Evolutionary conservation across 352 stramenopile species (phyloP).

Genomic region (Globisporangium canariense): DNA sequence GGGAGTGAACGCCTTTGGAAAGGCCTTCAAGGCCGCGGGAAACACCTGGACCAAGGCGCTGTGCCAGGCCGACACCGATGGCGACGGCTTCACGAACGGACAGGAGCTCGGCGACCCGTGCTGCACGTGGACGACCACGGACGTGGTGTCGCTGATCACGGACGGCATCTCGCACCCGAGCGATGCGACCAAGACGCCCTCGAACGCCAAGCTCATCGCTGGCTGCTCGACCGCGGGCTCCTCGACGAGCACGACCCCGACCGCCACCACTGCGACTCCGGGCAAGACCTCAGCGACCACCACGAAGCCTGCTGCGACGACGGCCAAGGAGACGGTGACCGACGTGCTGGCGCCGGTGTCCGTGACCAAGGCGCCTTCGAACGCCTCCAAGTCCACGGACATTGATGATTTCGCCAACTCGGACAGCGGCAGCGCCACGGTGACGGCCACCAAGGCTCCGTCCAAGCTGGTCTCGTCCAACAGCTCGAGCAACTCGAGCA

Average conservation of each 20-base stretch:
- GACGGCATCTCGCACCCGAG: constrained; percentile 59
- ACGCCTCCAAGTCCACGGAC: neutral
- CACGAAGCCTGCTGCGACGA: constrained; percentile 18
- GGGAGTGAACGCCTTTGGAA: constrained; percentile 61
- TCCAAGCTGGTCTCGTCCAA: neutral
- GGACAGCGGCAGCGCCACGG: neutral
- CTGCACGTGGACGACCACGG: constrained; percentile 65
- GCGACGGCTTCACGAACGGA: constrained; percentile 82
- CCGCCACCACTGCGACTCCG: constrained; percentile 13
- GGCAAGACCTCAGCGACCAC: constrained; percentile 14
- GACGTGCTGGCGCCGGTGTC: constrained; percentile 7
- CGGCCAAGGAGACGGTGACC: constrained; percentile 1
- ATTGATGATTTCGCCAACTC: constrained; percentile 3
- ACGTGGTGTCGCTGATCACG: constrained; percentile 42
- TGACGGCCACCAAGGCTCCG: neutral
- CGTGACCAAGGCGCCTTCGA: neutral
- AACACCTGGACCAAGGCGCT: constrained; percentile 46
- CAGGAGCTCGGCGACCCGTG: constrained; percentile 83
- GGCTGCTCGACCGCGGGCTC: constrained; percentile 36
- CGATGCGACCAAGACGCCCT: constrained; percentile 51
- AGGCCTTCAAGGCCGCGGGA: constrained; percentile 47
- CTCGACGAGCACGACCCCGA: constrained; percentile 17
- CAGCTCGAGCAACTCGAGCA: neutral
- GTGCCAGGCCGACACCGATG: constrained; percentile 69
- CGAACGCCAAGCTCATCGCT: constrained; percentile 40